Base-by-base conservation (phyloP, 805 yeast genomes). In the Wickerhamomyces alni region DNA sequence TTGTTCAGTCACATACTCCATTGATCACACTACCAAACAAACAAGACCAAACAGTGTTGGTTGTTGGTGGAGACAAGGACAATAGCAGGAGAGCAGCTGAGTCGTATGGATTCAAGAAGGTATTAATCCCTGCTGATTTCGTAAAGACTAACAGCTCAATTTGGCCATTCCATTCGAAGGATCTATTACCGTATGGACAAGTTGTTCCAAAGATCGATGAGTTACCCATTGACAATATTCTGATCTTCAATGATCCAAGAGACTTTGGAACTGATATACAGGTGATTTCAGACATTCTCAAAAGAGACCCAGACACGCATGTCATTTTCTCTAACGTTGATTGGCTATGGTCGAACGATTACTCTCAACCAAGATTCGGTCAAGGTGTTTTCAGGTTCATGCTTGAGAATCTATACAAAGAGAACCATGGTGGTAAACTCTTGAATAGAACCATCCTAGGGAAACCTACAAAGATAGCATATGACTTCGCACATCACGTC, bases 1-100 rank as follows among this genome's bases (percentile, higher is more conserved):
- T 89, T 33, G 78, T 89, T 15, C 94, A 85, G 59, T 78, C 91
- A 30, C 97, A 89, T 57, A 87, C 97, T 0, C 96, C 96, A 1
- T 78, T 82, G 70, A 74, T 73, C 47, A 71, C 80, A 0, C 62
- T 85, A 37, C 75, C 72, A 5, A 62, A 67, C 9, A 65, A 70
- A 35, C 57, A 57, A 32, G 78, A 69, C 46, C 62, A 74, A 35
- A 66, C 87, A 13, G 88, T 89, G 7, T 63, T 89, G 42, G 87
- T 85, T 3, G 82, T 88, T 16, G 97, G 97, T n/a, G 94, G 94
- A 5, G 78, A 74, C 10, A 74, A 71, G 4, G 86, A 81, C 50
- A 62, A 67, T 17, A 79, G 86, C n/a, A 70, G 94, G 32, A 62
- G 69, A 17, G 94, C 85, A 19, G 96, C 96, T 0, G 57, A 67